Evolutionary conservation across 2,329 filamentous ascomycete genomes (phyloP).

Genomic region (Phyllosticta citribraziliensis): DNA sequence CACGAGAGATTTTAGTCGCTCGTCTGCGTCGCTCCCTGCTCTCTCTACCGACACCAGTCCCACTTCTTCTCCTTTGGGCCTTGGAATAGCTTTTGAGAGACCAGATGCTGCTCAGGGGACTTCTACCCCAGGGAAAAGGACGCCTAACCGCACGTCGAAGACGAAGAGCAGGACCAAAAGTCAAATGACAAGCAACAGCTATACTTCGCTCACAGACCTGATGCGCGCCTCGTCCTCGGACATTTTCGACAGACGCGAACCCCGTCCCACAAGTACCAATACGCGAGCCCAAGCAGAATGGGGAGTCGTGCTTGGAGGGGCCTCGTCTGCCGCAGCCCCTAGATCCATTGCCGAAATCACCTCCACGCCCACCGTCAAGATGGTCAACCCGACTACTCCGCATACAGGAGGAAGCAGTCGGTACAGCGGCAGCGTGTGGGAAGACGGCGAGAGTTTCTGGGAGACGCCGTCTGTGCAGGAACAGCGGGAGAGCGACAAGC

Average conservation of each 20-base stretch:
- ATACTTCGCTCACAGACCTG: slow-evolving; percentile 5
- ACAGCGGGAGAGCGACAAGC: background rate
- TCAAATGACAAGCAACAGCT: background rate
- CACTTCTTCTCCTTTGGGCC: background rate
- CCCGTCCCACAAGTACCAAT: background rate
- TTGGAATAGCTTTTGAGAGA: background rate
- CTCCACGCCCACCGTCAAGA: background rate
- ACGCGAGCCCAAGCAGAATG: background rate
- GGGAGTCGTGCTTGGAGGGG: background rate
- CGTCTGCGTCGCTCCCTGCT: background rate
- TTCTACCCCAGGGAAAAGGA: background rate
- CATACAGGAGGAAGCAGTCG: background rate
- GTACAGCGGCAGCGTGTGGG: slow-evolving; percentile 18
- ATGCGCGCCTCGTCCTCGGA: background rate
- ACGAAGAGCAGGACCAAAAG: background rate
- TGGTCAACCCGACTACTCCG: background rate
- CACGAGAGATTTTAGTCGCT: background rate
- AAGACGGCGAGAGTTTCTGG: slow-evolving; percentile 25
- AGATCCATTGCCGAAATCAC: background rate
- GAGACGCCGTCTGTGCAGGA: slow-evolving; percentile 1
- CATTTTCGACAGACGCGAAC: slow-evolving; percentile 4
- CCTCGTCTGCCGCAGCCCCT: background rate
- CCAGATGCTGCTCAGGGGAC: background rate
- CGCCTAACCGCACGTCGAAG: background rate
- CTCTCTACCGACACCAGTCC: background rate